These are phyloP conservation scores for Sextonia rubra DNA, from an alignment of 164 flowering plant species.

Conservation along the genomic window DNA sequence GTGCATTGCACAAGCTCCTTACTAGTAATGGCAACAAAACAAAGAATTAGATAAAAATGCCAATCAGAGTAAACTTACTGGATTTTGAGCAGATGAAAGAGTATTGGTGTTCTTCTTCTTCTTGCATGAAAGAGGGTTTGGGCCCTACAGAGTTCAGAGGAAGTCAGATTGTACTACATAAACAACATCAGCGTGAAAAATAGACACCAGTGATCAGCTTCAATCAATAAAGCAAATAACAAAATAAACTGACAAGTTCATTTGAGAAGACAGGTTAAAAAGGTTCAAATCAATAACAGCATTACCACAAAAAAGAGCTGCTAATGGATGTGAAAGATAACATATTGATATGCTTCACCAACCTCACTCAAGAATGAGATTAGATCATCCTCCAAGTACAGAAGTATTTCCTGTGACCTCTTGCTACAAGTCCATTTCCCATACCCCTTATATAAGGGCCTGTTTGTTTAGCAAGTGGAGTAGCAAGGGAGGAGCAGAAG, in stretches of 20 bases:
- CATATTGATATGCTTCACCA: background rate
- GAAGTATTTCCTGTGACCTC: background rate
- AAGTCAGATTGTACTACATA: background rate
- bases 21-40: background rate
- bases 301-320: background rate
- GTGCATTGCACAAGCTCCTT: too few relatives aligned
- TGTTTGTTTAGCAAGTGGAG: too few relatives aligned
- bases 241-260: background rate
- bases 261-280: background rate
- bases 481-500: too few relatives aligned
- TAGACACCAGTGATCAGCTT: background rate
- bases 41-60: background rate
- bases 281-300: background rate
- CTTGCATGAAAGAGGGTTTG: slow-evolving; percentile 83
- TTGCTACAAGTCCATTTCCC: background rate
- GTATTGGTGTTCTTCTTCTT: slow-evolving; percentile 53
- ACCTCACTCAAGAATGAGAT: too few relatives aligned
- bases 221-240: background rate
- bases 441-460: background rate
- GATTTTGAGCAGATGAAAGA: slow-evolving; percentile 18
- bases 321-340: background rate
- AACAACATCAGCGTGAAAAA: background rate
- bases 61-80: slow-evolving; percentile 26
- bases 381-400: too few relatives aligned
- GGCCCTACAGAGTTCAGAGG: slow-evolving; percentile 45